These are phyloP conservation scores for Selaginella tamariscina DNA, from an alignment of 75 land plant genomes.

Conservation along the genomic window DNA sequence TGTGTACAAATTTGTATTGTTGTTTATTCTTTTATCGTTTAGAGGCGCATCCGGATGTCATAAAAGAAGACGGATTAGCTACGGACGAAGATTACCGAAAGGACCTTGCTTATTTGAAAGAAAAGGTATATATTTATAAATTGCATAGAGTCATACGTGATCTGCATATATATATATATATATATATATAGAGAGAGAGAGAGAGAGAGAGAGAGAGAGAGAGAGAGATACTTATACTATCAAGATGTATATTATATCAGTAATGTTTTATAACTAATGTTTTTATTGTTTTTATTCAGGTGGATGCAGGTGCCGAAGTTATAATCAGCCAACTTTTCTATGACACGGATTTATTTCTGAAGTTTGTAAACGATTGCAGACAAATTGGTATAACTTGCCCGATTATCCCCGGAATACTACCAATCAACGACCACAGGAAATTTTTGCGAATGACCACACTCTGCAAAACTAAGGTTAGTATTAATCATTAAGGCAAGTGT, in stretches of 20 bases:
- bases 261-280: too few relatives aligned
- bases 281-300: constrained; percentile 22
- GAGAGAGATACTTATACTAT: too few relatives aligned
- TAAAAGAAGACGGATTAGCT: constrained; percentile 38
- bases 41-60: constrained; percentile 98
- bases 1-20: not conserved
- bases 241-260: too few relatives aligned
- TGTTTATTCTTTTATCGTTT: constrained; percentile 15
- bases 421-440: constrained; percentile 84
- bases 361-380: constrained; percentile 87
- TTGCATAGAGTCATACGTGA: too few relatives aligned
- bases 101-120: constrained; percentile 77
- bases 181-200: too few relatives aligned
- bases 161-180: too few relatives aligned
- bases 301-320: constrained; percentile 91
- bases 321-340: constrained; percentile 90
- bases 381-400: constrained; percentile 84
- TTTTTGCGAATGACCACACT: constrained; percentile 87
- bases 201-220: too few relatives aligned
- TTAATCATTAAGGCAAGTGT: too few relatives aligned
- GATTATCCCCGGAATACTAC: constrained; percentile 96
- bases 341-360: constrained; percentile 80
- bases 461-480: constrained; percentile 96
- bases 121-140: constrained; percentile 37
- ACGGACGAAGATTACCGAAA: constrained; percentile 56